These are phyloP conservation scores for Daldinia caldariorum DNA, from an alignment of 495 filamentous ascomycete genomes.

Conservation along the genomic window DNA sequence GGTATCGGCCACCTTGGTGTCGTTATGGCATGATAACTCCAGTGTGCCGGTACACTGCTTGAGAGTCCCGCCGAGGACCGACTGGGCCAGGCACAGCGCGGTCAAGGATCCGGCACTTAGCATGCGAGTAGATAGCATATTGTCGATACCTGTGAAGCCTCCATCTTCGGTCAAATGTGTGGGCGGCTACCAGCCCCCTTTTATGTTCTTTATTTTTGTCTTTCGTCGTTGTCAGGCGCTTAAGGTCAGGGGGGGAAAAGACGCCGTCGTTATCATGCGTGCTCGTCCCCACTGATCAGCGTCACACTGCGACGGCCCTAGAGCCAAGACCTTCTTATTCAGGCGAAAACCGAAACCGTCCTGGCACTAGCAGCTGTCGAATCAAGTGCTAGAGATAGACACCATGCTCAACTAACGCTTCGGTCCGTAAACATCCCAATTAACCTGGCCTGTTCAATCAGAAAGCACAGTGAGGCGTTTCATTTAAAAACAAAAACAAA, in stretches of 20 bases:
- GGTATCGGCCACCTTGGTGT: slow-evolving; percentile 54
- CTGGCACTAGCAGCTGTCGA: slow-evolving; percentile 22
- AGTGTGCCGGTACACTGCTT: slow-evolving; percentile 24
- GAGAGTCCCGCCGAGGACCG: slow-evolving; percentile 22
- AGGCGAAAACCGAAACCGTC: slow-evolving; percentile 23
- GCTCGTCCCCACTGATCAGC: slow-evolving; percentile 25
- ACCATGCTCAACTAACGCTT: background rate
- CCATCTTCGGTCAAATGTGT: background rate
- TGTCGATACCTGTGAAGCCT: slow-evolving; percentile 7
- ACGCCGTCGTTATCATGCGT: slow-evolving; percentile 21
- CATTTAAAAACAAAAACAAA: too few relatives aligned
- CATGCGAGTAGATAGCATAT: slow-evolving; percentile 27
- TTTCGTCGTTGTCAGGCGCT: background rate
- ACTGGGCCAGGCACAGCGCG: slow-evolving; percentile 22
- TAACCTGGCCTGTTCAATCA: slow-evolving; percentile 25
- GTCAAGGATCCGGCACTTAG: slow-evolving; percentile 21
- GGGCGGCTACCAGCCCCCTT: background rate
- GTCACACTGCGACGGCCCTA: slow-evolving; percentile 9
- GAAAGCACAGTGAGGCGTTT: slow-evolving; percentile 1
- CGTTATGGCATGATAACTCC: slow-evolving; percentile 51
- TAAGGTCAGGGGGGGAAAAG: slow-evolving; percentile 17
- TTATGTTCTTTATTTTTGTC: slow-evolving; percentile 9
- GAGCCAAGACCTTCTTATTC: slow-evolving; percentile 27
- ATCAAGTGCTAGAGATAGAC: slow-evolving; percentile 22
- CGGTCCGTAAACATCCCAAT: slow-evolving; percentile 9